Evolutionary conservation across 192 early-diverging fungal genomes (phyloP), one percentile per base, ranked within the genome.

Genomic region (Podila clonocystis): DNA sequence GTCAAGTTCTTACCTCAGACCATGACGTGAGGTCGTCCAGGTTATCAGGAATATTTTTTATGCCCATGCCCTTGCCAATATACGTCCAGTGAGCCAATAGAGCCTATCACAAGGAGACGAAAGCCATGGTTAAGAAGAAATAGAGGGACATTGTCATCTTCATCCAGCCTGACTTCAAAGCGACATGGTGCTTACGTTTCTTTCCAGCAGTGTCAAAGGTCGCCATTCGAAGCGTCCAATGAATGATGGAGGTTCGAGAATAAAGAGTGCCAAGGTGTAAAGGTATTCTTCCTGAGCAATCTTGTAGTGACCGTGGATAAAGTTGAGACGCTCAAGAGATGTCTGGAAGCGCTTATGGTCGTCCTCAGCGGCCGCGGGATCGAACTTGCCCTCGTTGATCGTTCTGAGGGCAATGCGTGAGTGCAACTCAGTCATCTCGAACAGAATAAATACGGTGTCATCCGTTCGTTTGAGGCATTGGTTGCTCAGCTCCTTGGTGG

Each of bases 231-330:
- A 86, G 2, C 26, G 17, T 22, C 75, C 60, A 24, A 86, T 57
- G 60, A 77, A 82, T 20, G 57, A 48, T 38, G 74, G 52, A 19
- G 85, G 85, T 20, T 75, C 74, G 1, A 34, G 12, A 19, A 85
- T 65, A 50, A 86, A 86, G 29, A 82, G 30, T 0, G 72, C 63
- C 26, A 86, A 57, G 2, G 73, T 85, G 50, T 82, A 86, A 19
- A 86, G 65, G 26, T 75, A 85, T 36, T 86, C 85, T 5, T 68
- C 84, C 20, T 86, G 74, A n/a, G 49, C 67, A 48, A 86, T 86
- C 50, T 55, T 45, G 29, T 86, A 85, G 36, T 85, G 76, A 1
- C 70, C 70, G 59, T 86, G 85, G 20, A 86, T 57, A 33, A 75
- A 73, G 62, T 86, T 86, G 26, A 86, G 24, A 8, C 85, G 63